phyloP scores from a whole-genome alignment of 2,329 filamentous ascomycete genomes.

The Myriangium duriaei region DNA sequence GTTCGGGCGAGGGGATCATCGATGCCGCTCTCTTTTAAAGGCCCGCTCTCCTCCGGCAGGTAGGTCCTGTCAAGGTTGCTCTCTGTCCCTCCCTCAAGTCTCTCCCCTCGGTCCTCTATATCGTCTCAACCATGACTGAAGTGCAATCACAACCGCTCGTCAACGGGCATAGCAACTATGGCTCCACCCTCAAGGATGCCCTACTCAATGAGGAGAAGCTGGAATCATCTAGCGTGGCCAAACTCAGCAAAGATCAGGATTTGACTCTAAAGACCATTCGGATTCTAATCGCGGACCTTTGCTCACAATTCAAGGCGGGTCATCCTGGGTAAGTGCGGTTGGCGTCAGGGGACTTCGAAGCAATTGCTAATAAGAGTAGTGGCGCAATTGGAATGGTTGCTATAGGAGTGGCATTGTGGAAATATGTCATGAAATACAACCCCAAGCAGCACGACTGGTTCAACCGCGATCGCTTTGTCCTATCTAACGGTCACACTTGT shows the following conservation, averaged over 20 bases:
- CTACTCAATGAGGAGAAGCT: slow-evolving; percentile 6
- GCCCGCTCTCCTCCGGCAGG: too few species aligned
- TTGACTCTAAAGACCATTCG: slow-evolving; percentile 49
- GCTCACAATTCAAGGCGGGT: slow-evolving; percentile 56
- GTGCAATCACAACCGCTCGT: slow-evolving; percentile 3
- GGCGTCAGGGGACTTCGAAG: too few species aligned
- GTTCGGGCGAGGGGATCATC: too few species aligned
- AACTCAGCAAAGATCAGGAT: slow-evolving; percentile 21
- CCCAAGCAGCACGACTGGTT: slow-evolving; percentile 45
- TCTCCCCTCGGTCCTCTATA: too few species aligned
- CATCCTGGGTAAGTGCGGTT: slow-evolving; percentile 48
- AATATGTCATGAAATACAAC: slow-evolving; percentile 49
- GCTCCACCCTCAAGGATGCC: slow-evolving; percentile 6
- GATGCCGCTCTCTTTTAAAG: too few species aligned
- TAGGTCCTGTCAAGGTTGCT: too few species aligned
- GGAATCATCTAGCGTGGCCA: slow-evolving; percentile 5
- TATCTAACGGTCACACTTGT: slow-evolving; percentile 48
- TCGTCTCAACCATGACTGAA: slow-evolving; percentile 3
- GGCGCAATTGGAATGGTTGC: slow-evolving; percentile 49
- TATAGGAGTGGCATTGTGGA: slow-evolving; percentile 49
- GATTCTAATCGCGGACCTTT: slow-evolving; percentile 53
- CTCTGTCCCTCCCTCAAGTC: too few species aligned
- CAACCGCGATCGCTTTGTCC: slow-evolving; percentile 50
- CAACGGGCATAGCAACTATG: slow-evolving; percentile 5
- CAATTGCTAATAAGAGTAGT: slow-evolving; percentile 18